Conservation (phyloP, 2,329 filamentous ascomycete species). For the Colletotrichum agaves region DNA sequence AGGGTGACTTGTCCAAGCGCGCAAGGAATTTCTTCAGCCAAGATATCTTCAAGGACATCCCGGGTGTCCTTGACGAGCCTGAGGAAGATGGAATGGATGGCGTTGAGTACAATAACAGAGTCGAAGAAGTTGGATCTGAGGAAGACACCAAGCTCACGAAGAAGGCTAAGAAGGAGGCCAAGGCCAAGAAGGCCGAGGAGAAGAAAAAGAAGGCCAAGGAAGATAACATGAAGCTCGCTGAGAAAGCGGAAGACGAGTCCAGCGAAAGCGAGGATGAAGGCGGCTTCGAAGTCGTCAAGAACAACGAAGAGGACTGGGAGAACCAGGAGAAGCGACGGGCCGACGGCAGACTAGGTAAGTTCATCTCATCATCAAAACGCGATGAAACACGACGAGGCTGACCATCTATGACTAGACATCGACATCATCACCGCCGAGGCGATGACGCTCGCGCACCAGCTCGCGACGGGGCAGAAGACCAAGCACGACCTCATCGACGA, state of each 20-base stretch:
- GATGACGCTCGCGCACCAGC: constrained; percentile 94
- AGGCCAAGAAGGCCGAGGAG: constrained; percentile 34
- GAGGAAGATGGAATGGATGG: constrained; percentile 47
- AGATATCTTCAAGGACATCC: constrained; percentile 90
- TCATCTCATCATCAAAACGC: not conserved
- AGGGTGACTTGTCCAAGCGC: constrained; percentile 79
- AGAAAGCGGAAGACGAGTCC: constrained; percentile 41
- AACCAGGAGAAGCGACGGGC: constrained; percentile 70
- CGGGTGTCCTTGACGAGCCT: constrained; percentile 68
- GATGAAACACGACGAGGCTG: constrained; percentile 32
- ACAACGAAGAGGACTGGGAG: constrained; percentile 71
- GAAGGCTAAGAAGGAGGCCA: constrained; percentile 46
- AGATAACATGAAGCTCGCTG: constrained; percentile 54
- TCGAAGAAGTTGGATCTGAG: constrained; percentile 10
- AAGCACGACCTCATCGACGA: constrained; percentile 87
- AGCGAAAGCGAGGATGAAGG: constrained; percentile 52
- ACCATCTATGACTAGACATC: constrained; percentile 70
- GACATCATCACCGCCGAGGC: constrained; percentile 99
- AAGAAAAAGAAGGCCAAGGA: constrained; percentile 45
- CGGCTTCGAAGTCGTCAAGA: constrained; percentile 72
- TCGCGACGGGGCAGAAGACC: constrained; percentile 86
- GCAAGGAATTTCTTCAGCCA: constrained; percentile 93
- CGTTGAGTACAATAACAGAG: constrained; percentile 42
- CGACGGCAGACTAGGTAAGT: constrained; percentile 70
- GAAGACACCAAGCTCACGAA: constrained; percentile 34